phyloP scores from a whole-genome alignment of 805 yeast species.

The Candida tammaniensis region DNA sequence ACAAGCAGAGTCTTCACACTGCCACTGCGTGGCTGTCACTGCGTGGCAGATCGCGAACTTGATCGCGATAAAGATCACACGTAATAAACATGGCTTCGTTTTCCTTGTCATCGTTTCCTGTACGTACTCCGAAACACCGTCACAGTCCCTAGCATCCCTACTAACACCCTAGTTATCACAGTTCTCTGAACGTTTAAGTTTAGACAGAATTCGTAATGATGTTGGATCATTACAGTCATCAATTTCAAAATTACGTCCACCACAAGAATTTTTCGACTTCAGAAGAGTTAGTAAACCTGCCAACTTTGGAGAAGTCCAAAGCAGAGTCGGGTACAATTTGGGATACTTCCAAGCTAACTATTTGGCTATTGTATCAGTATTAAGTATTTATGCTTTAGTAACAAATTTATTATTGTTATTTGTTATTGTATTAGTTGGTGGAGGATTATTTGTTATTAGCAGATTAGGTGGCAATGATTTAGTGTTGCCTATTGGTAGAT shows the following conservation, averaged over 20 bases:
- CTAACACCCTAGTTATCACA: constrained; percentile 10
- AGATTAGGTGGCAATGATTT: constrained; percentile 82
- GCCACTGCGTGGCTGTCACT: not conserved
- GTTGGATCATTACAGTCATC: constrained; percentile 56
- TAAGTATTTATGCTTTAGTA: constrained; percentile 80
- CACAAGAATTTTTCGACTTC: constrained; percentile 90
- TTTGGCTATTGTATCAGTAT: constrained; percentile 63
- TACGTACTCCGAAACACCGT: constrained; percentile 22
- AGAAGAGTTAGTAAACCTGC: constrained; percentile 88
- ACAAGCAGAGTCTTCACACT: not conserved
- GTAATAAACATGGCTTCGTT: constrained; percentile 23
- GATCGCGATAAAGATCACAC: constrained; percentile 1
- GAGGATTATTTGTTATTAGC: constrained; percentile 76
- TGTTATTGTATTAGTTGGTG: constrained; percentile 68
- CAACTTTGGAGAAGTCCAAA: constrained; percentile 84
- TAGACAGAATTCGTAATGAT: constrained; percentile 44
- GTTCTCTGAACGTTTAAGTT: constrained; percentile 14
- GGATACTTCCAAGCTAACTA: constrained; percentile 88
- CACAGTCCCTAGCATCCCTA: constrained; percentile 4
- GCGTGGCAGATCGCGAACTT: not conserved
- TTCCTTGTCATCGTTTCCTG: constrained; percentile 38
- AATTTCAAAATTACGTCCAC: constrained; percentile 75
- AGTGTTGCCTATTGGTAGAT: constrained; percentile 65
- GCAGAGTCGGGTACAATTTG: constrained; percentile 82
- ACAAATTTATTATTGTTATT: constrained; percentile 83